Base-by-base conservation (phyloP, 495 filamentous ascomycete species). In the Elaphomyces granulatus region DNA sequence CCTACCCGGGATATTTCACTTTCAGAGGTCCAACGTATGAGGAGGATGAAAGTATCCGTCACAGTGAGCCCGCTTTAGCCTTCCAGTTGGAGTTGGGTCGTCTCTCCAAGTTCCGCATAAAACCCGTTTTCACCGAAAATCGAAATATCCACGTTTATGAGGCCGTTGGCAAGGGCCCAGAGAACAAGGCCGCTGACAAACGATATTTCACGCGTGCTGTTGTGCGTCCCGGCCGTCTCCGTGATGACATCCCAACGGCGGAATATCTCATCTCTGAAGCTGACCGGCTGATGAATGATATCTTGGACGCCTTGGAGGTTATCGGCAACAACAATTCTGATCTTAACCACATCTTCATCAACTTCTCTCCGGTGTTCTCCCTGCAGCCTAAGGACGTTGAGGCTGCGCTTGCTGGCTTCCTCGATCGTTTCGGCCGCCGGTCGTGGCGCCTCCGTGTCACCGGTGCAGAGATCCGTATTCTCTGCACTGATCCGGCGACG, bases 301-400 rank as follows among this genome's bases (percentile, higher is more conserved):
- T 98, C 56, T 71, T 98, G 35, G 90, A 96, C 60, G 92, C 90
- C 14, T 64, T 98, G 40, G 90, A 98, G 72, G 92, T 98, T 50
- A 87, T 95, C 51, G 92, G 92, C 42, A 94, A 92, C 72, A 96
- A 93, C 72, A 88, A 94, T 70, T 94, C 90, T 34, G 90, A 98
- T 70, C 71, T 98, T 51, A 98, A 98, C 69, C 92, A 98, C 68
- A 94, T 98, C 74, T 98, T 96, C 72, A 86, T 98, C 68, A 95
- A 98, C 72, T 98, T 98, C 68, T 84, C 82, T 0, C 81, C 81
- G 8, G 83, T 95, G 37, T 96, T 98, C 77, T 85, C 87, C 52
- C 74, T 98, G 28, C 68, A 83, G 55, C 87, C 90, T 8, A 59
- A 76, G 40, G 88, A 94, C 64, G 87, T 98, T 20, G 87, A 96